These are phyloP conservation scores for Coemansia furcata DNA, from an alignment of 192 early-diverging fungal species.

Conservation along the genomic window DNA sequence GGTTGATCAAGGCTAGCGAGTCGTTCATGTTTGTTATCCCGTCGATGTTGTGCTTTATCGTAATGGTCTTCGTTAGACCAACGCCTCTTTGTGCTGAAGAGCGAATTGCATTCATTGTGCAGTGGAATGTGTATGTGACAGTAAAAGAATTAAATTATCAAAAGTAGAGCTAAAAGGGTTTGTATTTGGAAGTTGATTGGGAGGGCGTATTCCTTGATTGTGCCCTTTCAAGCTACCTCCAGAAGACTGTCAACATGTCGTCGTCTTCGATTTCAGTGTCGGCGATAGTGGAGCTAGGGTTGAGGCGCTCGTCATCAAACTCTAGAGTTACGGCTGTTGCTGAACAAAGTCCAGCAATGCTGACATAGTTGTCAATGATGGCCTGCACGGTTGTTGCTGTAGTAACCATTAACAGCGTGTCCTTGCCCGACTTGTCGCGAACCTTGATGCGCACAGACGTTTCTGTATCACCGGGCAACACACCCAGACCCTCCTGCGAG, in stretches of 20 bases:
- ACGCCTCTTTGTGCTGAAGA: not conserved
- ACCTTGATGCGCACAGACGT: constrained; percentile 38
- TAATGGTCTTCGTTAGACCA: not conserved
- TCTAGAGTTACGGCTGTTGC: constrained; percentile 30
- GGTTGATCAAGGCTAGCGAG: constrained; percentile 25
- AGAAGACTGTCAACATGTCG: constrained; percentile 57
- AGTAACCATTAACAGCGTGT: constrained; percentile 34
- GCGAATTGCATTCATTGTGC: not conserved
- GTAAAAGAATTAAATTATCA: not conserved
- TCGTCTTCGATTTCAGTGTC: constrained; percentile 61
- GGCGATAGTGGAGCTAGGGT: constrained; percentile 43
- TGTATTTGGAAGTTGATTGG: not conserved
- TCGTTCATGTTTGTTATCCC: constrained; percentile 19
- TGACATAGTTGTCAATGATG: constrained; percentile 52
- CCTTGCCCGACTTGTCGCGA: constrained; percentile 27
- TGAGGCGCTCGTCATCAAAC: constrained; percentile 59
- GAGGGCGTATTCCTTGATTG: not conserved
- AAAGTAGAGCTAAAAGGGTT: not conserved
- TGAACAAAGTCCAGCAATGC: constrained; percentile 25
- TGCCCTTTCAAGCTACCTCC: constrained; percentile 3
- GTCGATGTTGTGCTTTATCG: constrained; percentile 27
- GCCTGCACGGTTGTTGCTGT: constrained; percentile 41
- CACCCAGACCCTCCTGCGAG: not conserved
- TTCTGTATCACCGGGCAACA: constrained; percentile 1
- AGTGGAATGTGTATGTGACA: not conserved